Evolutionary conservation across 208 protist species (phyloP), one percentile per base, ranked within the genome.

Genomic region (Dictyostelium gargantuum): DNA sequence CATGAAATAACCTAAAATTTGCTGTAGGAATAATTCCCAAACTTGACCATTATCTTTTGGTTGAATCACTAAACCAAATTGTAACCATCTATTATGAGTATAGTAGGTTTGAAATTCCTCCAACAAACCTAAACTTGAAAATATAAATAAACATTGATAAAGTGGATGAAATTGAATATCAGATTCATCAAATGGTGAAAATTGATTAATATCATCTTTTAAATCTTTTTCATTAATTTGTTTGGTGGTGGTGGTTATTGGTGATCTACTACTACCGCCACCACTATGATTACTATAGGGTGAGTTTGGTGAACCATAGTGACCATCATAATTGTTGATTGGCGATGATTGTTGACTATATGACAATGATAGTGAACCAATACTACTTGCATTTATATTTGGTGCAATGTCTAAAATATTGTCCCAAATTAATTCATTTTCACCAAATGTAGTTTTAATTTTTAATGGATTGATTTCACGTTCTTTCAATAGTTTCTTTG

Each of bases 391-490:
- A 52, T 77, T 89, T 42, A 52, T 46, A 48, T 68, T 68, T 1
- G n/a, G 19, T 40, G 61, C 48, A 26, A 89, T 75, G 52, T 68
- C 70, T 3, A 89, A 68, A 19, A 89, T 89, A 3, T 38, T 79
- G 50, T 89, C 82, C 82, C 82, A 89, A 50, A 68, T 8, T 48
- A 9, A 13, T 79, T 89, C 68, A 66, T 68, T 89, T 46, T 89
- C 82, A 54, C 82, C 82, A 89, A 89, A 89, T 8, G 52, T 70
- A 13, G 82, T 89, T 21, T 79, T 89, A 17, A 89, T 50, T 38
- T 89, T 89, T 38, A 89, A 52, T 68, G 82, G 82, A 79, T 89
- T 89, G n/a, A 89, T 89, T 29, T 89, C 82, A 29, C 82, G 8
- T 52, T 89, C 82, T 6, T 89, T 89, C 19, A 56, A 32, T 2